These are phyloP conservation scores for Termitomyces sp. DNA, from an alignment of 768 basidiomycete species.

Conservation along the genomic window DNA sequence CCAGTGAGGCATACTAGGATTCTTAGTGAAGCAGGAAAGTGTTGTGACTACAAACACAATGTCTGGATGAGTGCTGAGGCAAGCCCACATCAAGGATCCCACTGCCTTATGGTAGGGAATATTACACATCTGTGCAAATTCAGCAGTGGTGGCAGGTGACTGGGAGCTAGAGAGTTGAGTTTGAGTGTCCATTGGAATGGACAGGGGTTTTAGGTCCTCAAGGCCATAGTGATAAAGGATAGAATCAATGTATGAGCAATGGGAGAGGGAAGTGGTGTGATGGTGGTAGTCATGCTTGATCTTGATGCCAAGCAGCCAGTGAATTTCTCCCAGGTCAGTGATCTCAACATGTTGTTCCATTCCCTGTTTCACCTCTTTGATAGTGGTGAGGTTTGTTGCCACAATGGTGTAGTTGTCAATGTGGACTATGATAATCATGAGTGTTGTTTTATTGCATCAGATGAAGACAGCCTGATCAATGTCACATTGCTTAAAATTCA, in stretches of 20 bases:
- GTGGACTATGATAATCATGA: constrained; percentile 7
- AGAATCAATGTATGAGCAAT: constrained; percentile 19
- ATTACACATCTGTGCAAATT: constrained; percentile 2
- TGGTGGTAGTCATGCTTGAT: constrained; percentile 8
- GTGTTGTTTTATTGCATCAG: constrained; percentile 9
- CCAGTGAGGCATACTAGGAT: not conserved
- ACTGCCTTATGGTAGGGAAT: constrained; percentile 11
- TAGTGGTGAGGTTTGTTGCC: not conserved
- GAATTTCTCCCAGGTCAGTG: constrained; percentile 16
- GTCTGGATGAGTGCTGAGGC: constrained; percentile 17
- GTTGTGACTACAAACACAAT: constrained; percentile 15
- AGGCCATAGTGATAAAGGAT: not conserved
- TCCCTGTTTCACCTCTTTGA: constrained; percentile 15
- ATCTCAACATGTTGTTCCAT: constrained; percentile 22
- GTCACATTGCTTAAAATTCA: constrained; percentile 6
- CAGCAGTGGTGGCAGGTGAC: constrained; percentile 5
- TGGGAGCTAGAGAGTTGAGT: constrained; percentile 3
- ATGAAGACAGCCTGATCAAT: not conserved
- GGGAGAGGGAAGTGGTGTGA: constrained; percentile 9
- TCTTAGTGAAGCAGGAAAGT: not conserved
- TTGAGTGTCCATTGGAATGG: constrained; percentile 3
- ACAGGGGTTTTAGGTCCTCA: constrained; percentile 3
- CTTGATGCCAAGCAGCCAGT: constrained; percentile 16
- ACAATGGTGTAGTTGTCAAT: constrained; percentile 23
- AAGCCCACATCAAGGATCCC: not conserved